A percentile compares a stretch with the other conserved stretches of the same genome.
These are phyloP conservation scores for Phaeomoniella chlamydospora DNA, from an alignment of 2,329 filamentous ascomycete species.

Conservation along the genomic window DNA sequence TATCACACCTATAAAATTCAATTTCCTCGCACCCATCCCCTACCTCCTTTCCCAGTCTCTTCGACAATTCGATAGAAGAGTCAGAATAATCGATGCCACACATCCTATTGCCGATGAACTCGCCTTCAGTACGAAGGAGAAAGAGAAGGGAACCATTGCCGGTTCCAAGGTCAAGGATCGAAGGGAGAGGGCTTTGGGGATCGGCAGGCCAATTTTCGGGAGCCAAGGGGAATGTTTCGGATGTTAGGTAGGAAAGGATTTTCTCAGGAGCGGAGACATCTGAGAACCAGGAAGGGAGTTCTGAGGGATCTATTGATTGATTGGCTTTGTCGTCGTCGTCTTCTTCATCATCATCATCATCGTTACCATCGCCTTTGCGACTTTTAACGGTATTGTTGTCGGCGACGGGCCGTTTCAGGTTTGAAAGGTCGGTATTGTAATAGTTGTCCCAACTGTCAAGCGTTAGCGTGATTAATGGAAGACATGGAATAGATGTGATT, in stretches of 20 bases:
- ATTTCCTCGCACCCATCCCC: slow-evolving; percentile 10
- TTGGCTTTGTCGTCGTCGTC: slow-evolving; percentile 60
- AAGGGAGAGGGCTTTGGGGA: slow-evolving; percentile 7
- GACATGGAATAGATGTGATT: background rate
- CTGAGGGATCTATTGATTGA: slow-evolving; percentile 54
- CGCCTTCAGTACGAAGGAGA: slow-evolving; percentile 50
- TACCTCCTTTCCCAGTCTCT: slow-evolving; percentile 38
- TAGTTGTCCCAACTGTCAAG: slow-evolving; percentile 47
- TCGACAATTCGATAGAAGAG: slow-evolving; percentile 50
- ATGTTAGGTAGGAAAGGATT: slow-evolving; percentile 53
- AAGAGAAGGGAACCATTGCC: slow-evolving; percentile 91
- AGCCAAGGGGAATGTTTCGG: slow-evolving; percentile 29
- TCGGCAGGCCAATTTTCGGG: slow-evolving; percentile 18
- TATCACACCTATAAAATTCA: slow-evolving; percentile 25
- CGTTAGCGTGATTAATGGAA: background rate
- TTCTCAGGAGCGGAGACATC: slow-evolving; percentile 79
- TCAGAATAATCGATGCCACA: slow-evolving; percentile 81
- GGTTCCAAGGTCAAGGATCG: slow-evolving; percentile 77
- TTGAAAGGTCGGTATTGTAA: slow-evolving; percentile 25
- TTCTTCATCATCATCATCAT: slow-evolving; percentile 39
- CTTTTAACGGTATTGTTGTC: too few relatives aligned
- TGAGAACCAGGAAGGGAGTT: slow-evolving; percentile 83
- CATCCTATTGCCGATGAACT: slow-evolving; percentile 51
- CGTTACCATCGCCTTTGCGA: slow-evolving; percentile 2
- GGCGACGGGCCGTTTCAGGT: slow-evolving; percentile 2